A percentile compares a stretch with the other conserved stretches of the same genome.
Conservation (phyloP, 2,329 filamentous ascomycete genomes). For the Venturia nashicola region DNA sequence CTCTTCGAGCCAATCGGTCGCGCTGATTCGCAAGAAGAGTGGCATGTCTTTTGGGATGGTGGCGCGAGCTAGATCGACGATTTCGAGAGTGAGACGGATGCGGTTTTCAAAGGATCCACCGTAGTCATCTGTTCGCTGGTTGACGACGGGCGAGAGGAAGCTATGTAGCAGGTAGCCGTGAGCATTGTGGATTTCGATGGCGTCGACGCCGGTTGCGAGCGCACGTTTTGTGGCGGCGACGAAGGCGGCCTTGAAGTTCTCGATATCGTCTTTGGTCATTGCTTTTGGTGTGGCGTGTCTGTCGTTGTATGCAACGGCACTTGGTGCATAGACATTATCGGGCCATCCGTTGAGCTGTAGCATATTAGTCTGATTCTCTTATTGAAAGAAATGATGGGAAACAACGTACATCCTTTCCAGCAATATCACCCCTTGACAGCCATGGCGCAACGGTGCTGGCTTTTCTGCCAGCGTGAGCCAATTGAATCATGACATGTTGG, state of each 20-base stretch:
- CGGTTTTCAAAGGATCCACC: conserved; percentile 63
- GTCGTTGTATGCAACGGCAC: conserved; percentile 49
- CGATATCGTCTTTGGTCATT: conserved; percentile 58
- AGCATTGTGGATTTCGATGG: conserved; percentile 68
- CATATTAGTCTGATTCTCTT: background rate
- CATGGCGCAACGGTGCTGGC: conserved; percentile 50
- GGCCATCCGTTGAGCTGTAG: conserved; percentile 40
- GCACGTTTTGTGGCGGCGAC: conserved; percentile 45
- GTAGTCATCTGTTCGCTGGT: conserved; percentile 55
- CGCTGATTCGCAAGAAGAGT: conserved; percentile 60
- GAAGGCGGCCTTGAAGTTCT: conserved; percentile 50
- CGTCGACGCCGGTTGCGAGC: conserved; percentile 54
- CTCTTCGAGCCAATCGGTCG: conserved; percentile 62
- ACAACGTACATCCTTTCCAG: conserved; percentile 30
- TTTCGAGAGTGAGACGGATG: conserved; percentile 53
- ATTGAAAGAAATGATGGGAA: background rate
- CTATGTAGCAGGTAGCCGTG: conserved; percentile 65
- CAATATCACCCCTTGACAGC: conserved; percentile 44
- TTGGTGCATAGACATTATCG: conserved; percentile 43
- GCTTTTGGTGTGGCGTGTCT: conserved; percentile 51
- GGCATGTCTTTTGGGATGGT: conserved; percentile 57
- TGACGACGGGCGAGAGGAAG: conserved; percentile 59
- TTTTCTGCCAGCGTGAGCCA: conserved; percentile 65
- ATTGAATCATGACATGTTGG: conserved; percentile 66
- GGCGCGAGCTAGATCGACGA: conserved; percentile 49